Evolutionary conservation across 371 early-diverging fungal species (phyloP).

Genomic region (Chytridiales sp.): DNA sequence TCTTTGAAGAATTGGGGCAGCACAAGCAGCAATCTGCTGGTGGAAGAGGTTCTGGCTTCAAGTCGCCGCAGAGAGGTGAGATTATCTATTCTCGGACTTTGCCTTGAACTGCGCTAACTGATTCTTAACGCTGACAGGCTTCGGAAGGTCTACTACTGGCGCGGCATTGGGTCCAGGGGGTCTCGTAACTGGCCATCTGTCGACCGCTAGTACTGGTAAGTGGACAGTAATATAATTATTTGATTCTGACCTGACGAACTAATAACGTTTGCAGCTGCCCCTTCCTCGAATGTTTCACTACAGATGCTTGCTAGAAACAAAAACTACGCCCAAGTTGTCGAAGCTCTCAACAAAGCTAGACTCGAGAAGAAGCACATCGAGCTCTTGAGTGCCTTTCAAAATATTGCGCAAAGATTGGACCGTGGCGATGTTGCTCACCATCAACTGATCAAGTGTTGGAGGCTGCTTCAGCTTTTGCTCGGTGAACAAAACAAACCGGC

Average conservation of each 20-base stretch:
- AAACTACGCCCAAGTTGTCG: slow-evolving; percentile 51
- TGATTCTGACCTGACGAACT: too few relatives aligned
- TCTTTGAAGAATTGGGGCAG: slow-evolving; percentile 75
- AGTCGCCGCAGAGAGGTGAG: slow-evolving; percentile 11
- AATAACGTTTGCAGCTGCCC: too few relatives aligned
- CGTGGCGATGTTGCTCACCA: slow-evolving; percentile 23
- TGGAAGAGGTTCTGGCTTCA: slow-evolving; percentile 2
- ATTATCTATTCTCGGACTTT: neutral
- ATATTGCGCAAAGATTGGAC: slow-evolving; percentile 22
- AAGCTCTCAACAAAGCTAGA: slow-evolving; percentile 52
- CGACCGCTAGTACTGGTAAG: too few relatives aligned
- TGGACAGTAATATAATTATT: too few relatives aligned
- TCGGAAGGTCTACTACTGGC: slow-evolving; percentile 1
- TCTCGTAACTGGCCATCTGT: too few relatives aligned
- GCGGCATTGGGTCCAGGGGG: too few relatives aligned
- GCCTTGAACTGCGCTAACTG: neutral
- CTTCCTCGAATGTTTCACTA: neutral
- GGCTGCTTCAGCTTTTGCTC: slow-evolving; percentile 41
- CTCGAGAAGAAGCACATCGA: slow-evolving; percentile 26
- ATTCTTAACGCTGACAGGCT: neutral
- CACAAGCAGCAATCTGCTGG: slow-evolving; percentile 9
- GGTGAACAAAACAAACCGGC: slow-evolving; percentile 11
- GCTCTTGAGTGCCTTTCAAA: slow-evolving; percentile 17
- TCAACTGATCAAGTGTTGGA: slow-evolving; percentile 54
- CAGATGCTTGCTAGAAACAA: slow-evolving; percentile 25